These are phyloP conservation scores for Pythium graminicola DNA, from an alignment of 352 stramenopile species.

Conservation along the genomic window DNA sequence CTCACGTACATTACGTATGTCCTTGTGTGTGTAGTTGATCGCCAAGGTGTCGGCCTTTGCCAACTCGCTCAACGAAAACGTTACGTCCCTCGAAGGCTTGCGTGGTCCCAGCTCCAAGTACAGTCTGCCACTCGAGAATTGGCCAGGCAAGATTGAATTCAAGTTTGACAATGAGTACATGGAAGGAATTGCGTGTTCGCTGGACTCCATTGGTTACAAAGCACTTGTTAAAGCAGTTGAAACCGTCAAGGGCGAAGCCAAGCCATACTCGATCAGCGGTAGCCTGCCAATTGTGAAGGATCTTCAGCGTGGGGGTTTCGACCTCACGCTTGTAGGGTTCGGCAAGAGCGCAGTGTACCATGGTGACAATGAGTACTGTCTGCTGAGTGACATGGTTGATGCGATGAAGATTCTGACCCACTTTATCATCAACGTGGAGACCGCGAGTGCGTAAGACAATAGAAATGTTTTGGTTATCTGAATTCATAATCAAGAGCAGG, in stretches of 20 bases:
- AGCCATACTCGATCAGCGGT: constrained; percentile 90
- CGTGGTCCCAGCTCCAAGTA: constrained; percentile 90
- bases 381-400: constrained; percentile 80
- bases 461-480: too few relatives aligned
- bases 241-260: constrained; percentile 65
- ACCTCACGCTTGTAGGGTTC: constrained; percentile 76
- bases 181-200: constrained; percentile 90
- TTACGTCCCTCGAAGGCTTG: constrained; percentile 69
- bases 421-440: constrained; percentile 73
- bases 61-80: constrained; percentile 79
- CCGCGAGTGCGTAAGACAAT: constrained; percentile 20
- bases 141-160: constrained; percentile 81
- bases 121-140: constrained; percentile 71
- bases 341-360: constrained; percentile 85
- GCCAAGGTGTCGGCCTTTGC: constrained; percentile 80
- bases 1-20: too few relatives aligned
- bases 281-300: constrained; percentile 70
- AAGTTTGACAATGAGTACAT: constrained; percentile 75
- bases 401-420: constrained; percentile 81
- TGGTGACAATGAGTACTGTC: constrained; percentile 90
- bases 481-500: too few relatives aligned
- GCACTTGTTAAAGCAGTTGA: constrained; percentile 71
- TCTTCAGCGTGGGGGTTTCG: constrained; percentile 69
- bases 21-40: too few relatives aligned
- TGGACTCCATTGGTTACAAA: constrained; percentile 87